Base-by-base conservation (phyloP, 2,329 filamentous ascomycete genomes). In the Trichoderma aggressivum region DNA sequence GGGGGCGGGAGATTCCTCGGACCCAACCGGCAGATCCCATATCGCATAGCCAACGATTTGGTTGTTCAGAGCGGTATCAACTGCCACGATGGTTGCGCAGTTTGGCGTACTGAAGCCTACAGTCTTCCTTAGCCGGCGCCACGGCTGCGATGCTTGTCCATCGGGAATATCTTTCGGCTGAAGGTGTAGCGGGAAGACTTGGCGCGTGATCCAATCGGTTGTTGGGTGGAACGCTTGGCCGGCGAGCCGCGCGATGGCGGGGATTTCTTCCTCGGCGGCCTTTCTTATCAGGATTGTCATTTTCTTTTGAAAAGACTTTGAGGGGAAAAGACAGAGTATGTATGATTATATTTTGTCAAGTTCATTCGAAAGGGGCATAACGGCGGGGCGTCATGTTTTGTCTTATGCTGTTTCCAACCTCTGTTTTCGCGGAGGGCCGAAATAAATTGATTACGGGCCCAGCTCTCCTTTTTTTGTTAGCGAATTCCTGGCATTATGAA, bases 261-360 rank as follows among this genome's bases (percentile, higher is more conserved):
- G 64, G 4, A 74, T 24, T 14, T 75, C 74, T 12, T 65, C 53
- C 24, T 71, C 68, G n/a, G 63, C 67, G 24, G 74, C 74, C 3
- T 32, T 28, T 34, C 74, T 73, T 36, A 74, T 39, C n/a, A 28
- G n/a, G 11, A 75, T 39, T 18, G 71, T 12, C 74, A 75, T 75
- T 56, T 34, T 34, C n/a, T n/a, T 7, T 8, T 8, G 16, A 39
- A 39, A 8, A 39, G n/a, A n/a, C 36, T 39, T 39, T 2, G 39
- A 43, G 16, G 39, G 3, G 18, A 10, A 16, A n/a, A 43, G 18
- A 43, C 16, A 43, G 16, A 43, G 14, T 14, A 36, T 12, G 11
- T 11, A 14, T 36, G 34, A 36, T 36, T 2, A n/a, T 36, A 36
- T 14, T 26, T 36, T 16, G 50, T 28, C 28, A 34, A 58, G 30